Percentiles rank a stretch among this genome's conserved stretches.
These are phyloP conservation scores for Plasmodium adleri DNA, from an alignment of 169 alveolate genomes.

Conservation along the genomic window DNA sequence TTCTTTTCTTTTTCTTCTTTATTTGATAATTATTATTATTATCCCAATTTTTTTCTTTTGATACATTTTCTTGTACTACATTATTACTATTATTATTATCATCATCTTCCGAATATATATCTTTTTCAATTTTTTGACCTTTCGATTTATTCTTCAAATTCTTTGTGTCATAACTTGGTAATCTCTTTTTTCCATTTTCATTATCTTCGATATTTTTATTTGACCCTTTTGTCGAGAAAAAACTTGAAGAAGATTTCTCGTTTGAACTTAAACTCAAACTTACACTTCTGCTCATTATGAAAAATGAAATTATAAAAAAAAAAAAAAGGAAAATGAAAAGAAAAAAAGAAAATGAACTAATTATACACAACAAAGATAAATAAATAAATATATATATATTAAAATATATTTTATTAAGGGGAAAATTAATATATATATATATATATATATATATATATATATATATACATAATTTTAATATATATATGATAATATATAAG, in stretches of 20 bases:
- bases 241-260: background rate
- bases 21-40: background rate
- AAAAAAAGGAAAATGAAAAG: background rate
- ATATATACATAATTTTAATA: too few species aligned
- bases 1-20: conserved; percentile 3
- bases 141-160: background rate
- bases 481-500: too few species aligned
- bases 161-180: background rate
- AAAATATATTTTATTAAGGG: background rate
- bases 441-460: too few species aligned
- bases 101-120: background rate
- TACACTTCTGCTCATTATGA: conserved; percentile 6
- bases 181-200: background rate
- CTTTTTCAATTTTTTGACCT: background rate
- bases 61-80: background rate
- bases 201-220: background rate
- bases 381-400: background rate
- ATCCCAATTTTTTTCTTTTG: background rate
- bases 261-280: conserved; percentile 6
- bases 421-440: background rate
- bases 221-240: background rate
- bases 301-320: background rate
- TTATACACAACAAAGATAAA: background rate
- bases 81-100: background rate
- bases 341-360: background rate